Base-by-base conservation (phyloP, 2,329 filamentous ascomycete species). In the Rhinocladiella similis region DNA sequence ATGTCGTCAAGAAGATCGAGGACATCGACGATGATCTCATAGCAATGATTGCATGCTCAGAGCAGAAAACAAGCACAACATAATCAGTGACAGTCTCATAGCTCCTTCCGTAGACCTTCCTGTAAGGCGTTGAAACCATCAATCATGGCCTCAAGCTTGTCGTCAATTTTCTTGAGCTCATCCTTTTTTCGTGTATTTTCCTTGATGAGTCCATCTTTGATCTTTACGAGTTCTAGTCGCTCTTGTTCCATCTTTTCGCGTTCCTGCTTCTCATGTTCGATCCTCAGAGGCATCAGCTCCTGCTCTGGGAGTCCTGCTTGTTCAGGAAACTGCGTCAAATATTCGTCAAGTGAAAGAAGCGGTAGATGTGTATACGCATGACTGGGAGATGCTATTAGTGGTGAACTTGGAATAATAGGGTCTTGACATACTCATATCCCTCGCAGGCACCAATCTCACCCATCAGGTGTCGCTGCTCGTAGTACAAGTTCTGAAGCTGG, bases 161-260 rank as follows among this genome's bases (percentile, higher is more conserved):
- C 88, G 67, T 99, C 94, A 59, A 99, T 77, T 67, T 89, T 96
- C 18, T 89, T 91, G 47, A 99, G 77, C 67, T 97, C 91, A 54
- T 97, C 92, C 71, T 96, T 96, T 64, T 93, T 84, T 75, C 91
- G 91, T 75, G 95, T 96, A 71, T 97, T 97, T 70, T 88, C 85
- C 33, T 83, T 83, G 60, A 87, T 85, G 59, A 90, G 72, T 2
- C 79, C 83, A 67, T 88, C 84, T 68, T 89, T 90, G 72, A 83
- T 82, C 73, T 86, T 91, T 45, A 91, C 75, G 1, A 92, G 78
- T 63, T 88, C 87, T 70, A 91, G 87, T 49, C 92, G 82, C 66
- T 91, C 86, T 71, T 91, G 88, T 73, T 99, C 94, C 27, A 97
- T 77, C 41, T 86, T 85, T 72, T 96, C 87, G 36, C 94, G 86